Evolutionary conservation across 805 yeast genomes (phyloP).

Genomic region (Diddensiella santjacobensis): DNA sequence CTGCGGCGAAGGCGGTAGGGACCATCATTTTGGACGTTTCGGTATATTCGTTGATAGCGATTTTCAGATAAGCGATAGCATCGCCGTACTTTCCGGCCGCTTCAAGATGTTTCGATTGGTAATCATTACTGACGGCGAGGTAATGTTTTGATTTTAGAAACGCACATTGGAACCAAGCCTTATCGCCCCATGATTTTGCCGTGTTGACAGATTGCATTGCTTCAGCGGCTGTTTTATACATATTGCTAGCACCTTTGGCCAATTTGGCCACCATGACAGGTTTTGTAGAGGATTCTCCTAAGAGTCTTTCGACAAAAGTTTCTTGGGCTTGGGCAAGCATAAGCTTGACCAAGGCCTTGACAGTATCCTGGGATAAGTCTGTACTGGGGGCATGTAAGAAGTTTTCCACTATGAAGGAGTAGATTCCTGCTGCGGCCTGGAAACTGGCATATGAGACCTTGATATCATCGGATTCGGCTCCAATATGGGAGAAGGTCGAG

Average conservation of each 20-base stretch:
- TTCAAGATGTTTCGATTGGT: conserved; percentile 55
- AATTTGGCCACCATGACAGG: conserved; percentile 72
- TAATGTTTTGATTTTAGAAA: conserved; percentile 54
- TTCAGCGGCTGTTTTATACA: conserved; percentile 52
- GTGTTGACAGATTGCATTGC: conserved; percentile 33
- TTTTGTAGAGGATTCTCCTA: conserved; percentile 45
- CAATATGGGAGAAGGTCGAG: conserved; percentile 51
- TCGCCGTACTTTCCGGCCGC: conserved; percentile 62
- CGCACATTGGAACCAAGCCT: conserved; percentile 50
- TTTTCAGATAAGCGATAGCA: conserved; percentile 61
- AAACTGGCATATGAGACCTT: conserved; percentile 59
- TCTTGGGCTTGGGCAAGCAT: conserved; percentile 90
- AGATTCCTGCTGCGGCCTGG: conserved; percentile 78
- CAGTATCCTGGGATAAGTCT: conserved; percentile 68
- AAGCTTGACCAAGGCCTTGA: conserved; percentile 57
- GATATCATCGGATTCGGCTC: conserved; percentile 38
- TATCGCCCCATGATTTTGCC: conserved; percentile 40
- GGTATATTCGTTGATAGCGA: conserved; percentile 40
- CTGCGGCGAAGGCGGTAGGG: conserved; percentile 22
- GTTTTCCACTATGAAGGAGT: conserved; percentile 65
- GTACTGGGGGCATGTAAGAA: conserved; percentile 84
- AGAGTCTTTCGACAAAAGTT: conserved; percentile 60
- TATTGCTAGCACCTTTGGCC: conserved; percentile 55
- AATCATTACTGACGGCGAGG: conserved; percentile 55
- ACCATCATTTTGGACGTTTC: conserved; percentile 25